Conservation (phyloP, 2,329 filamentous ascomycete genomes). For the Claviceps arundinis region DNA sequence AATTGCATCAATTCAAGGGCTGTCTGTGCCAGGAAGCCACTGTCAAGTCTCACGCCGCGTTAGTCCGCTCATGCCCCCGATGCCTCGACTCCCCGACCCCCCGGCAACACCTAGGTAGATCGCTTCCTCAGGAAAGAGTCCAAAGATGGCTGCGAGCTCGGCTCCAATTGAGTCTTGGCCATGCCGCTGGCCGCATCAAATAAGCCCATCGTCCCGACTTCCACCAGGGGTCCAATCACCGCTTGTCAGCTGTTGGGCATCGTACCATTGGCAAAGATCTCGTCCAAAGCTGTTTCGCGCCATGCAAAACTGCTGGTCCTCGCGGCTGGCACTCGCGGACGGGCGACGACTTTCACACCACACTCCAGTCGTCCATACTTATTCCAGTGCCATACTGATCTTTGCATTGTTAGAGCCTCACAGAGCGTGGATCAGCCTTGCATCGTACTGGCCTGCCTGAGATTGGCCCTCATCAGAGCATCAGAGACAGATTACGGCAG, state of each 20-base stretch:
- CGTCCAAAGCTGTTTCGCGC: background rate
- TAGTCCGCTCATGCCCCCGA: constrained; percentile 1
- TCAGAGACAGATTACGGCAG: background rate
- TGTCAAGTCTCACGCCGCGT: background rate
- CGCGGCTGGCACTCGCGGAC: background rate
- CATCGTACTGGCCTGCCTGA: background rate
- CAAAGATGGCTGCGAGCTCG: background rate
- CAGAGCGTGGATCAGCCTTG: background rate
- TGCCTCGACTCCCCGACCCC: background rate
- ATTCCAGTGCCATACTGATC: background rate
- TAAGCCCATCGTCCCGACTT: background rate
- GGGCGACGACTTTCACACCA: background rate
- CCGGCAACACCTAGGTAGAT: background rate
- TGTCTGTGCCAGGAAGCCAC: background rate
- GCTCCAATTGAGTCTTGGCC: background rate
- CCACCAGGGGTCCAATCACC: constrained; percentile 4
- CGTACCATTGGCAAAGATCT: background rate
- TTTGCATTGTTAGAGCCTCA: background rate
- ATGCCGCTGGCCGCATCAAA: background rate
- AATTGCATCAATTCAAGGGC: background rate
- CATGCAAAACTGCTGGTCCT: background rate
- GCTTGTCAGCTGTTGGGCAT: constrained; percentile 4
- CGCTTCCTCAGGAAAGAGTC: background rate
- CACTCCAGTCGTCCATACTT: background rate
- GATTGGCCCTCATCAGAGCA: background rate